Conservation (phyloP, 805 yeast genomes). For the Saccharomyces mikatae region DNA sequence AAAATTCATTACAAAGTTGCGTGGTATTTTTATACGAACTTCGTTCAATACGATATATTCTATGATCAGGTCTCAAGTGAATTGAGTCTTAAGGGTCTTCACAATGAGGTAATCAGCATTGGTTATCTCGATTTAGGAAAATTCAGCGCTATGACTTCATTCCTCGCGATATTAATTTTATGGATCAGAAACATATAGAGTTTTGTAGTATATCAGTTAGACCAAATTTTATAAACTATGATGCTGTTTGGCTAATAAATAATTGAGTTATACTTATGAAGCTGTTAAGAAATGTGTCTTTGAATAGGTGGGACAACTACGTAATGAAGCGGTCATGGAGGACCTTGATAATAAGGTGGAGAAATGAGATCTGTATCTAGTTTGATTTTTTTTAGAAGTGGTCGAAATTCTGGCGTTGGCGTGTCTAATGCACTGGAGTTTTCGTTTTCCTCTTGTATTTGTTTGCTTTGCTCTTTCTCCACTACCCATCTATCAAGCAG, state of each 20-base stretch:
- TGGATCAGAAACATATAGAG: not conserved
- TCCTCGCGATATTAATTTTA: not conserved
- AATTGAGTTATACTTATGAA: not conserved
- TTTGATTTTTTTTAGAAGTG: not conserved
- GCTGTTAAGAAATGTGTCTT: not conserved
- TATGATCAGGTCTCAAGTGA: no score
- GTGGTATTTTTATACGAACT: not conserved
- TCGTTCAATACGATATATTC: not conserved
- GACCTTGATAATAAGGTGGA: not conserved
- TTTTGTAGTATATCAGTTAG: not conserved
- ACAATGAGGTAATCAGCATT: no score
- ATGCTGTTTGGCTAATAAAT: not conserved
- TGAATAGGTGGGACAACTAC: not conserved
- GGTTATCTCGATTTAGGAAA: no score
- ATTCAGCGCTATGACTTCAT: no score
- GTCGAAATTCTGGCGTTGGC: not conserved
- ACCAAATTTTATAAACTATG: not conserved
- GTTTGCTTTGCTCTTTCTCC: constrained; percentile 18
- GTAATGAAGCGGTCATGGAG: not conserved
- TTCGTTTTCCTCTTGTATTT: not conserved
- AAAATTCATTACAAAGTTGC: not conserved
- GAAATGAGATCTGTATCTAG: not conserved
- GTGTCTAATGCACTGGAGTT: not conserved
- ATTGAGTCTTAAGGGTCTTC: no score
- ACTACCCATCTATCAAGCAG: constrained; percentile 21